Evolutionary conservation across 345 rosid genomes (phyloP).

Genomic region (Streptanthus diversifolius): DNA sequence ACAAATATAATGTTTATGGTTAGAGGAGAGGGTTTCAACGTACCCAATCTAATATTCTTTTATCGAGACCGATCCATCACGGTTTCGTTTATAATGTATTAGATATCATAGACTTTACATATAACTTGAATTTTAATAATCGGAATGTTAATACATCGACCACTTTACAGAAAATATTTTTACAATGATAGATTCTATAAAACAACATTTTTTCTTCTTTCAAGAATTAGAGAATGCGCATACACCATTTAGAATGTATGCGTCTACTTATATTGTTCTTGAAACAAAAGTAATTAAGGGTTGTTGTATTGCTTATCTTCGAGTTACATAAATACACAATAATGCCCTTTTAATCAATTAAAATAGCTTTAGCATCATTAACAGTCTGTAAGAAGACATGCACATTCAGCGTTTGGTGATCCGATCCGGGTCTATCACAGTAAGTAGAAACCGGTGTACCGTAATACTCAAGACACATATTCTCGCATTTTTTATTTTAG

Average conservation of each 20-base stretch:
- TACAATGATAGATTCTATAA: not conserved
- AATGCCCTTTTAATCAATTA: not conserved
- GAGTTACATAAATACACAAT: not conserved
- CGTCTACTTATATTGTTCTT: not conserved
- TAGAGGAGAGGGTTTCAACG: too few relatives aligned
- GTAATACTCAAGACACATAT: conserved; percentile 17
- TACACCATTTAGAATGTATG: not conserved
- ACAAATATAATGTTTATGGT: too few relatives aligned
- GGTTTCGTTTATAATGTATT: too few relatives aligned
- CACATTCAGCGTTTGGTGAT: conserved; percentile 17
- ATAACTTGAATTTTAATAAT: too few relatives aligned
- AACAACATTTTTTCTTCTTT: not conserved
- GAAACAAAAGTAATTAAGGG: not conserved
- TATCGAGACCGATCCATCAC: too few relatives aligned
- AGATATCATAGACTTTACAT: too few relatives aligned
- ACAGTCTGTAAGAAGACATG: conserved; percentile 8
- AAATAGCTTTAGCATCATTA: not conserved
- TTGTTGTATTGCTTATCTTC: not conserved
- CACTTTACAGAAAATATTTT: too few relatives aligned
- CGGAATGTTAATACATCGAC: too few relatives aligned
- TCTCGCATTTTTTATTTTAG: not conserved
- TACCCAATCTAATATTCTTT: too few relatives aligned
- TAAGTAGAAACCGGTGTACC: conserved; percentile 10
- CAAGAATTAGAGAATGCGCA: not conserved
- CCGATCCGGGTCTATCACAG: conserved; percentile 11